These are phyloP conservation scores for Asclepias syriaca DNA, from an alignment of 257 asterid species.

Conservation along the genomic window DNA sequence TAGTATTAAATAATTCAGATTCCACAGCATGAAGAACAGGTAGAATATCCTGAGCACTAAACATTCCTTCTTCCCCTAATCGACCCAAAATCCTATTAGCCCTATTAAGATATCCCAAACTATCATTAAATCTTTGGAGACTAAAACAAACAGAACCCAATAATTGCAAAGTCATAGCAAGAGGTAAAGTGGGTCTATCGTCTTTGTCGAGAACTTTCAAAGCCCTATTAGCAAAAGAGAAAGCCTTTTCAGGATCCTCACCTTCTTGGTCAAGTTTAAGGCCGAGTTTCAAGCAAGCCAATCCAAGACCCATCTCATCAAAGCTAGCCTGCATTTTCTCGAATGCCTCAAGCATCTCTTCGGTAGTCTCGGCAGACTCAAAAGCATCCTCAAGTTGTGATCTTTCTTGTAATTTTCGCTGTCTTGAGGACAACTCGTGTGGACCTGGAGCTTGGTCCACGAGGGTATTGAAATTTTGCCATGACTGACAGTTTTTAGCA, in stretches of 20 bases:
- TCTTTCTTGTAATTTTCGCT: slow-evolving; percentile 56
- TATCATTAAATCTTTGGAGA: slow-evolving; percentile 68
- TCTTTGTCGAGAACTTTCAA: slow-evolving; percentile 48
- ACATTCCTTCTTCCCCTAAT: slow-evolving; percentile 44
- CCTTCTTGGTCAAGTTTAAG: slow-evolving; percentile 79
- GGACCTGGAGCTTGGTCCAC: slow-evolving; percentile 35
- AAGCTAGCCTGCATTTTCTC: slow-evolving; percentile 58
- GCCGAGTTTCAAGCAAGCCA: slow-evolving; percentile 79
- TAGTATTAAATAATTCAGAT: slow-evolving; percentile 66
- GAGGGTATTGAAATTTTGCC: slow-evolving; percentile 41
- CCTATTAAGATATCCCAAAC: slow-evolving; percentile 78
- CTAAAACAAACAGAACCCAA: slow-evolving; percentile 67
- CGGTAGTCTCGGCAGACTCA: slow-evolving; percentile 69
- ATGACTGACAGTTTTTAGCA: slow-evolving; percentile 14
- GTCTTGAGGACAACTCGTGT: slow-evolving; percentile 57
- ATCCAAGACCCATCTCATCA: slow-evolving; percentile 67
- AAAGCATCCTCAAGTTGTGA: slow-evolving; percentile 75
- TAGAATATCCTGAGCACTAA: slow-evolving; percentile 39
- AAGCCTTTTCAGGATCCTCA: slow-evolving; percentile 61
- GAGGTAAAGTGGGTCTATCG: slow-evolving; percentile 55
- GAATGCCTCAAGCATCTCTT: slow-evolving; percentile 70
- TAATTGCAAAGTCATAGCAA: slow-evolving; percentile 84
- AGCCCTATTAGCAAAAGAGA: slow-evolving; percentile 70
- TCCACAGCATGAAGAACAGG: slow-evolving; percentile 76
- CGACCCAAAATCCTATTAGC: slow-evolving; percentile 63